phyloP scores from a whole-genome alignment of 1,139 yeast species.

The Pichia sp. region DNA sequence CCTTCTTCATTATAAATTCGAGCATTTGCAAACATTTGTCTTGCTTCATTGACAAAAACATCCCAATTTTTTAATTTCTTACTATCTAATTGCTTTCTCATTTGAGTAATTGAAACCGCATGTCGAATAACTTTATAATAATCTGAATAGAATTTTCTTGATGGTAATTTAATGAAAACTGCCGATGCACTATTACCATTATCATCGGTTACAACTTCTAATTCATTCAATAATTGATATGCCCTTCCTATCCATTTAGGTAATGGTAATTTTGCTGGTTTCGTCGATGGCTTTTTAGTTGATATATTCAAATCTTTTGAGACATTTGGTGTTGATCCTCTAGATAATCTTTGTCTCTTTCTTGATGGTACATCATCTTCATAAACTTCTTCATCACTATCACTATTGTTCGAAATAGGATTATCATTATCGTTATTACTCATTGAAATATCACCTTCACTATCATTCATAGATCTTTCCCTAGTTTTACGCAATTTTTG shows the following conservation, averaged over 20 bases:
- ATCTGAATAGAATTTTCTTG: conserved; percentile 74
- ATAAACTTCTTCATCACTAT: conserved; percentile 22
- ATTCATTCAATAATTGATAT: conserved; percentile 34
- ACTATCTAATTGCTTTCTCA: conserved; percentile 53
- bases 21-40: conserved; percentile 78
- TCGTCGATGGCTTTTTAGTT: conserved; percentile 9
- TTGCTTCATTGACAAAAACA: conserved; percentile 66
- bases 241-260: conserved; percentile 15
- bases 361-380: conserved; percentile 15
- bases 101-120: conserved; percentile 74
- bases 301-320: conserved; percentile 3
- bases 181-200: conserved; percentile 43
- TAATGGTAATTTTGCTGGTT: conserved; percentile 15
- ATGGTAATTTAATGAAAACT: conserved; percentile 62
- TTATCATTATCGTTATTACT: conserved; percentile 5
- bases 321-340: conserved; percentile 15
- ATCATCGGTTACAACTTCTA: conserved; percentile 35
- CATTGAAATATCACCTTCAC: conserved; percentile 8
- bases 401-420: conserved; percentile 14
- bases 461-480: conserved; percentile 6
- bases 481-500: conserved; percentile 20
- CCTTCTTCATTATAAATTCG: conserved; percentile 87
- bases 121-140: conserved; percentile 71
- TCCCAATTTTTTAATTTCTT: conserved; percentile 47
- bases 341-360: conserved; percentile 22